phyloP scores from a whole-genome alignment of 371 early-diverging fungal species.

The Mucor plumbeus region DNA sequence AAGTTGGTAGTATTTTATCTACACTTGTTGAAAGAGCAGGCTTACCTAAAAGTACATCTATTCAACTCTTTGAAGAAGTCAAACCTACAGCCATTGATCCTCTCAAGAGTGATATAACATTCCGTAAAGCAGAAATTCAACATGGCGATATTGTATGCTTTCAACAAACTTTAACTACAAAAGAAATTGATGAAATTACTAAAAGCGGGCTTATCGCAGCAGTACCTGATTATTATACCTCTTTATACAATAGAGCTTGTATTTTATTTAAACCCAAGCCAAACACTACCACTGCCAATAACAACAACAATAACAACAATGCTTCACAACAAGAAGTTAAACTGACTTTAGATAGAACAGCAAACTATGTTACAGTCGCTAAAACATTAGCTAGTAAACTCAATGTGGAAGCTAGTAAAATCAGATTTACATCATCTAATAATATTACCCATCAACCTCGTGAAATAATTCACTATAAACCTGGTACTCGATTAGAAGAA shows the following conservation, averaged over 20 bases:
- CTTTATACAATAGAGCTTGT: constrained; percentile 62
- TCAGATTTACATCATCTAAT: constrained; percentile 28
- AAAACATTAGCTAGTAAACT: constrained; percentile 20
- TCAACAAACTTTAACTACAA: constrained; percentile 61
- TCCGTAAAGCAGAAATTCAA: constrained; percentile 74
- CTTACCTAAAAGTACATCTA: constrained; percentile 21
- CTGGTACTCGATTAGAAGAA: constrained; percentile 22
- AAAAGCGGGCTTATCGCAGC: constrained; percentile 38
- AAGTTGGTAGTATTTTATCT: constrained; percentile 72
- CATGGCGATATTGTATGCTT: constrained; percentile 89
- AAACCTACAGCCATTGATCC: constrained; percentile 81
- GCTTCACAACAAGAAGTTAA: constrained; percentile 18
- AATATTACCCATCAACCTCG: constrained; percentile 29
- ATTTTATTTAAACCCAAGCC: constrained; percentile 69
- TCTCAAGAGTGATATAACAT: constrained; percentile 64
- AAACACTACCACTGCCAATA: background rate
- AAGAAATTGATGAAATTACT: constrained; percentile 38
- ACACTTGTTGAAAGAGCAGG: constrained; percentile 24
- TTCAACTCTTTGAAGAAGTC: constrained; percentile 64
- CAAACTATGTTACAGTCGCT: constrained; percentile 19
- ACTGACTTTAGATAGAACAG: constrained; percentile 16
- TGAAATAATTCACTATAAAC: constrained; percentile 23
- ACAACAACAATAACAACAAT: background rate
- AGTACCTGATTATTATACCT: constrained; percentile 74
- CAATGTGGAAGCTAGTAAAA: constrained; percentile 24